phyloP scores from a whole-genome alignment of 2,329 filamentous ascomycete species.

The Capronia epimyces region DNA sequence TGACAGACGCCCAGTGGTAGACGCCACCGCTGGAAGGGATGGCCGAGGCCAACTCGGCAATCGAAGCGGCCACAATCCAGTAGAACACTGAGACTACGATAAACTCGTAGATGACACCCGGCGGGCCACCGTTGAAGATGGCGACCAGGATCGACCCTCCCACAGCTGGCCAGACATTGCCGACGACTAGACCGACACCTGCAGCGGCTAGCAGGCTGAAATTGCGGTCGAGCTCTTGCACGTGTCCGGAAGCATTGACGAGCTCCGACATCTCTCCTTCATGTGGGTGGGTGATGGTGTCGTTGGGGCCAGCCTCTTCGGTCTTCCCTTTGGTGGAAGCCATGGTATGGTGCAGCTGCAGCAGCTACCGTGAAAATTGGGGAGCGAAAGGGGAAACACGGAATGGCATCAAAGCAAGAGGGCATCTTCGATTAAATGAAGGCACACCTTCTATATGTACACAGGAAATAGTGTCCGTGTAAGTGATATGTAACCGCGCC shows the following conservation, averaged over 20 bases:
- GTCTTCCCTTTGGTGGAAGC: constrained; percentile 6
- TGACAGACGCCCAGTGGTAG: constrained; percentile 58
- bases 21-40: constrained; percentile 57
- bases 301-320: not conserved
- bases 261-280: constrained; percentile 11
- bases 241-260: constrained; percentile 60
- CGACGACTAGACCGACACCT: constrained; percentile 56
- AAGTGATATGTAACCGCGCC: no score
- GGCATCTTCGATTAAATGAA: not conserved
- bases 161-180: constrained; percentile 60
- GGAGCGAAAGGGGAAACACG: not conserved
- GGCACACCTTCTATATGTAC: no score
- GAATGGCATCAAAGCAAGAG: not conserved
- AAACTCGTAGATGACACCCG: constrained; percentile 60
- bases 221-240: constrained; percentile 58
- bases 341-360: constrained; percentile 1
- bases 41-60: constrained; percentile 57
- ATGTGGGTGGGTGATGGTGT: not conserved
- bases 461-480: no score
- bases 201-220: constrained; percentile 57
- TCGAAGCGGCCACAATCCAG: constrained; percentile 53
- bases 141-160: constrained; percentile 48
- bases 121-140: constrained; percentile 53
- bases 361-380: not conserved
- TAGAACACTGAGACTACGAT: constrained; percentile 49